Evolutionary conservation across 495 filamentous ascomycete genomes (phyloP).

Genomic region (Aspergillus ostianus): DNA sequence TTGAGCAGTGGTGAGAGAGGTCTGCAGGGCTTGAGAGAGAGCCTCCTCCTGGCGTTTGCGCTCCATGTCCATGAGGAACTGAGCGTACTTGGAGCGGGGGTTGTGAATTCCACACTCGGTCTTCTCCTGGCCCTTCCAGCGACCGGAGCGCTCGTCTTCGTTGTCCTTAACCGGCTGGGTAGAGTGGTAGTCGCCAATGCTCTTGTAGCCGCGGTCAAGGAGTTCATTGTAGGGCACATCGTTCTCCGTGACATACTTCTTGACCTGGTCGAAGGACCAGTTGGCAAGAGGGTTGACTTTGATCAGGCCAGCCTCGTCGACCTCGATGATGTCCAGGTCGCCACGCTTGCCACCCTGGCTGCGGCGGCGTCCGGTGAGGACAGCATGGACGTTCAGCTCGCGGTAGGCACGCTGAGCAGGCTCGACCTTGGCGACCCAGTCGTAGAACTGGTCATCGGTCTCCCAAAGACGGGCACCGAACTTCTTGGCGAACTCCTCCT

Average conservation of each 20-base stretch:
- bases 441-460: conserved; percentile 81
- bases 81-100: conserved; percentile 85
- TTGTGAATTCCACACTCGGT: conserved; percentile 99
- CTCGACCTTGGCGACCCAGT: conserved; percentile 97
- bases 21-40: conserved; percentile 44
- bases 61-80: conserved; percentile 74
- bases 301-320: conserved; percentile 88
- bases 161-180: conserved; percentile 85
- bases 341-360: conserved; percentile 94
- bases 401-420: conserved; percentile 89
- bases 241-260: conserved; percentile 79
- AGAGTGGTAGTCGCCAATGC: conserved; percentile 95
- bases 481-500: conserved; percentile 72
- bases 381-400: conserved; percentile 84
- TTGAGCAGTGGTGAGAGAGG: conserved; percentile 31
- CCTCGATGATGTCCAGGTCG: conserved; percentile 81
- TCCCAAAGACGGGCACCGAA: conserved; percentile 88
- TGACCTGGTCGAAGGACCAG: conserved; percentile 89
- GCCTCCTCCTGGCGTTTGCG: conserved; percentile 67
- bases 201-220: conserved; percentile 92
- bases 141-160: conserved; percentile 94
- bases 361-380: conserved; percentile 88
- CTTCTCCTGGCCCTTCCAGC: conserved; percentile 94
- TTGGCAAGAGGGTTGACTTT: conserved; percentile 99
- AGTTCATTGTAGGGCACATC: conserved; percentile 92